A percentile compares a stretch with the other conserved stretches of the same genome.
Evolutionary conservation across 345 rosid genomes (phyloP).

Genomic region (Populus davidiana): DNA sequence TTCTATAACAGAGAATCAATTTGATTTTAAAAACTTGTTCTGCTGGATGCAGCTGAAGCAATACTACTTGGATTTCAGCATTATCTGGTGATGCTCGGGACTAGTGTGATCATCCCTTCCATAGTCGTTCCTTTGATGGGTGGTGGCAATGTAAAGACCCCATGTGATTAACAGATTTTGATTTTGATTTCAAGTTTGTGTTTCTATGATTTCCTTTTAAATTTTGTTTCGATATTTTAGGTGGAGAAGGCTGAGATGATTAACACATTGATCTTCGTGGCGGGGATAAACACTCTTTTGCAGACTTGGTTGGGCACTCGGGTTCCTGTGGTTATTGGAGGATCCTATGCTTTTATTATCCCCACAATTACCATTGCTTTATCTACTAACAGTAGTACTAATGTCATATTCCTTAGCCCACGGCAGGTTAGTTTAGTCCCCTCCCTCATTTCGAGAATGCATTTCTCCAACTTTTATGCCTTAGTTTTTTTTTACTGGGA

Average conservation of each 20-base stretch:
- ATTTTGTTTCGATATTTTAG: conserved; percentile 27
- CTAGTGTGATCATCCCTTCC: conserved; percentile 65
- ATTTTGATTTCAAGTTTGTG: neutral
- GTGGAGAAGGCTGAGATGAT: conserved; percentile 79
- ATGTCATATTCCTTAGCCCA: conserved; percentile 35
- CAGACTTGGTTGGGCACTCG: conserved; percentile 74
- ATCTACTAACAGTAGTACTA: conserved; percentile 33
- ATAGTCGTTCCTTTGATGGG: conserved; percentile 78
- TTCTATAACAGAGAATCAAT: neutral
- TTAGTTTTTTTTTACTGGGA: neutral
- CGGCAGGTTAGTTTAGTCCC: conserved; percentile 40
- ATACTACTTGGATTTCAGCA: conserved; percentile 78
- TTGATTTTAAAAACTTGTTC: neutral
- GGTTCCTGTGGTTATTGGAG: conserved; percentile 84
- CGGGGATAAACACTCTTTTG: conserved; percentile 71
- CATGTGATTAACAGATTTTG: neutral
- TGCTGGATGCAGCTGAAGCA: conserved; percentile 60
- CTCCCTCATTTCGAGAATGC: neutral
- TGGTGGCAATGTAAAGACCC: conserved; percentile 68
- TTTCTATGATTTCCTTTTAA: neutral
- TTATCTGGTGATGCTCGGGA: conserved; percentile 87
- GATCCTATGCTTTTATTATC: conserved; percentile 67
- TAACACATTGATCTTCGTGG: conserved; percentile 62
- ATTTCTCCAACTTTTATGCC: neutral
- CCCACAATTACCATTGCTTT: conserved; percentile 64